Evolutionary conservation across 306 rosid species (phyloP), one percentile per base, ranked within the genome.

Genomic region (Quercus bicolor): DNA sequence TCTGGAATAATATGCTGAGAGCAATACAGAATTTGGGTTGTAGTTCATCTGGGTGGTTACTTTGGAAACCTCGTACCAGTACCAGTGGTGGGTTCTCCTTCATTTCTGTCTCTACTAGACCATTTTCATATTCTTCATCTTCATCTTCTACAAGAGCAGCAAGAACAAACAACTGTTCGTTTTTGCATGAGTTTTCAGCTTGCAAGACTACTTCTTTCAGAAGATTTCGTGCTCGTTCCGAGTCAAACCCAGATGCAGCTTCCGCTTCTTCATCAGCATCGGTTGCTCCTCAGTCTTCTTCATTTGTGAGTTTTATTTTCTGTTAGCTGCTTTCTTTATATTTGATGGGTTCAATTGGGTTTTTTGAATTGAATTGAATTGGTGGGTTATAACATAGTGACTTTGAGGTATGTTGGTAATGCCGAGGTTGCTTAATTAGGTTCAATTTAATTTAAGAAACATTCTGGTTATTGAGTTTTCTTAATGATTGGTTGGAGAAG

Each of bases 1-100:
- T 29, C 11, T 53, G 62, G 43, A 4, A 76, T 81, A 83, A 68
- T 78, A 87, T 90, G 97, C 92, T 89, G 31, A 91, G 86, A 80
- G 85, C 84, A 29, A 75, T 87, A 84, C 97, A 90, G 75, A 70
- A 89, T 59, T 77, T 84, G 82, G 68, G 89, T 55, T 85, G 87
- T 55, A 84, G 66, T 82, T 89, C 92, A 28, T 84, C 87, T 60
- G 89, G 85, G 26, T 85, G 85, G 26, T 85, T 89, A 23, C 84
- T 86, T 40, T 85, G 79, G 84, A 85, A 81, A 73, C 88, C 93
- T 61, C 73, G 86, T 53, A 76, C 14, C 54, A 52, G 85, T 53
- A 76, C 11, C 54, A 52, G 52, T 72, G 68, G 23, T 74, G 72
- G 86, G 61, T 55, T 87, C 57, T 78, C 87, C 80, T 80, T 81